A percentile compares a stretch with the other conserved stretches of the same genome.
These are phyloP conservation scores for Blepharisma japonicum DNA, from an alignment of 73 alveolate species.

Conservation along the genomic window DNA sequence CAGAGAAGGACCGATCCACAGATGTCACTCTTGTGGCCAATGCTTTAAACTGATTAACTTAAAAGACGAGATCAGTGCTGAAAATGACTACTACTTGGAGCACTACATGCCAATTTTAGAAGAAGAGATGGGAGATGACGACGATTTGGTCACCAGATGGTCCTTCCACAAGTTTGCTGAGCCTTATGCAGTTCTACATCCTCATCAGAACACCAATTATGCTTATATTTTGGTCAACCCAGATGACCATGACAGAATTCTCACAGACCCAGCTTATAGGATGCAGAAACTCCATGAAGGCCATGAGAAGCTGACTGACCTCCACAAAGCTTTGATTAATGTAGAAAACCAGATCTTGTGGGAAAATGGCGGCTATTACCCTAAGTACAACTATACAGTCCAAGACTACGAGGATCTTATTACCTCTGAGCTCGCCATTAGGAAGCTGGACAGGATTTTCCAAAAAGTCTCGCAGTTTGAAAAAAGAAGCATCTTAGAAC, in stretches of 20 bases:
- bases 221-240: slow-evolving; percentile 69
- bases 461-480: slow-evolving; percentile 66
- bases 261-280: slow-evolving; percentile 86
- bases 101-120: slow-evolving; percentile 66
- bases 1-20: slow-evolving; percentile 85
- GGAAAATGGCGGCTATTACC: slow-evolving; percentile 1
- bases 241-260: slow-evolving; percentile 79
- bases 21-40: slow-evolving; percentile 87
- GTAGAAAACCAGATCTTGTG: slow-evolving; percentile 46
- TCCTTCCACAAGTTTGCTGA: slow-evolving; percentile 48
- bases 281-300: slow-evolving; percentile 69
- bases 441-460: slow-evolving; percentile 72
- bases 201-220: slow-evolving; percentile 50
- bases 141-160: slow-evolving; percentile 34
- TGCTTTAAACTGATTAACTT: slow-evolving; percentile 82
- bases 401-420: slow-evolving; percentile 29
- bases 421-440: slow-evolving; percentile 44
- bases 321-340: slow-evolving; percentile 62
- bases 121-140: slow-evolving; percentile 76
- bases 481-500: slow-evolving; percentile 69
- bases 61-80: slow-evolving; percentile 71
- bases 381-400: neutral
- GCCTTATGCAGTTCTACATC: slow-evolving; percentile 42
- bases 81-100: slow-evolving; percentile 71
- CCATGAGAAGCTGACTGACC: slow-evolving; percentile 61